Base-by-base conservation (phyloP, 345 rosid species). In the Carallia pectinifolia region DNA sequence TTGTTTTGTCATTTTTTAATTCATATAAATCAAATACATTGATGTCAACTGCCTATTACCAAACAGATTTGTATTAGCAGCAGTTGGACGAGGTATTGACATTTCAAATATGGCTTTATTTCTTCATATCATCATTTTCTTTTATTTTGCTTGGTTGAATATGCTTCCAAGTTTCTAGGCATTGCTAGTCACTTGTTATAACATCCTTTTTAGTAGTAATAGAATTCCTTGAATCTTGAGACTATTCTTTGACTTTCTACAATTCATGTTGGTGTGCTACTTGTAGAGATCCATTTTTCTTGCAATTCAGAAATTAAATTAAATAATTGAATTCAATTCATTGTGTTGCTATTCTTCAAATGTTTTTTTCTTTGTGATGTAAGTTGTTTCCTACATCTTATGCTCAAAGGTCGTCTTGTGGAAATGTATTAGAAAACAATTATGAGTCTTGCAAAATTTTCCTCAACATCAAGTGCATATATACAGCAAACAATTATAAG, bases 1-100 rank as follows among this genome's bases (percentile, higher is more conserved):
- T 53, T 38, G 2, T 65, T 76, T 71, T 85, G 85, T 94, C 92
- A 98, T 78, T 95, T 44, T 95, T 95, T 76, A 82, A 81, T 81
- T 90, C 94, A 15, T 92, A 89, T 55, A 82, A 92, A 78, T 94
- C 90, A 33, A 86, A 73, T 76, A 62, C 68, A 69, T 80, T 95
- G 79, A 86, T 92, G 97, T 95, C 98, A 58, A 95, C 89, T 68
- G 96, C 99, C 44, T 95, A 82, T 75, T 84, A 87, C 81, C 86
- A 92, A 36, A 92, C 87, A 62, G 91, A 95, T 86, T 76, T 89
- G 65, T 95, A 85, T 80, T 87, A 87, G 54, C 87, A 85, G 59
- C 65, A 17, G 61, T 65, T 90, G 73, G 77, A 79, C 29, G 75
- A 85, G 94, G 98, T 95, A 85, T 44, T 71, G 15, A 39, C 62